These are phyloP conservation scores for Trichosporon sp. DNA, from an alignment of 1,284 basidiomycete genomes.

Conservation along the genomic window DNA sequence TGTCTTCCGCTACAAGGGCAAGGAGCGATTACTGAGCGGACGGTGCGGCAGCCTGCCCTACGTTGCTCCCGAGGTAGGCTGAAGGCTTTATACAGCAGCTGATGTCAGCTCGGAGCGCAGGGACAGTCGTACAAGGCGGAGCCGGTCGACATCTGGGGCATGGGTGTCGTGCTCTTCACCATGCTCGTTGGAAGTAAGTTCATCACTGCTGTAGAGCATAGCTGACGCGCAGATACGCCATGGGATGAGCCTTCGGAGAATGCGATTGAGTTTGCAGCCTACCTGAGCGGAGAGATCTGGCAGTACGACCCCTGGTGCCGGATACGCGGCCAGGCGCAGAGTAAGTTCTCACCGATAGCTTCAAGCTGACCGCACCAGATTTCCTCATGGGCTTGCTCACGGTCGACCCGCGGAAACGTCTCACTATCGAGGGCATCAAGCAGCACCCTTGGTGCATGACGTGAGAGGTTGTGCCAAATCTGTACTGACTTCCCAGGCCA, in stretches of 20 bases:
- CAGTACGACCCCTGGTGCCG: constrained; percentile 75
- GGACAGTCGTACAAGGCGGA: constrained; percentile 70
- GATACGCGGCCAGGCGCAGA: constrained; percentile 58
- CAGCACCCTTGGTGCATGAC: constrained; percentile 73
- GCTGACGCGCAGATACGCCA: constrained; percentile 67
- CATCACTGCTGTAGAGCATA: not conserved
- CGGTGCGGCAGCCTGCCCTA: constrained; percentile 92
- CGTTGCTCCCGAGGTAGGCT: constrained; percentile 78
- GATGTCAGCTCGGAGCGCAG: constrained; percentile 28
- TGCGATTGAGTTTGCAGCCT: constrained; percentile 69
- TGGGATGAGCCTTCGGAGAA: constrained; percentile 88
- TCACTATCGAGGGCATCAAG: constrained; percentile 65
- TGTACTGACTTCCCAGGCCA: constrained; percentile 7
- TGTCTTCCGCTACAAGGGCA: constrained; percentile 84
- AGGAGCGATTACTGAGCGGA: constrained; percentile 69
- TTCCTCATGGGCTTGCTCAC: constrained; percentile 68
- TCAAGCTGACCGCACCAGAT: constrained; percentile 49
- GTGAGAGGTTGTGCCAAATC: constrained; percentile 46
- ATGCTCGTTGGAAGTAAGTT: constrained; percentile 81
- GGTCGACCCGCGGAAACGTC: constrained; percentile 63
- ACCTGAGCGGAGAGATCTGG: constrained; percentile 69
- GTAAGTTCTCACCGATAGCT: constrained; percentile 48
- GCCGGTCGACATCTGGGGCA: constrained; percentile 91
- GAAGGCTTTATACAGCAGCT: constrained; percentile 8
- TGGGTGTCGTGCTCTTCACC: constrained; percentile 93